These are phyloP conservation scores for Gentiana dahurica DNA, from an alignment of 257 asterid genomes.

Conservation along the genomic window DNA sequence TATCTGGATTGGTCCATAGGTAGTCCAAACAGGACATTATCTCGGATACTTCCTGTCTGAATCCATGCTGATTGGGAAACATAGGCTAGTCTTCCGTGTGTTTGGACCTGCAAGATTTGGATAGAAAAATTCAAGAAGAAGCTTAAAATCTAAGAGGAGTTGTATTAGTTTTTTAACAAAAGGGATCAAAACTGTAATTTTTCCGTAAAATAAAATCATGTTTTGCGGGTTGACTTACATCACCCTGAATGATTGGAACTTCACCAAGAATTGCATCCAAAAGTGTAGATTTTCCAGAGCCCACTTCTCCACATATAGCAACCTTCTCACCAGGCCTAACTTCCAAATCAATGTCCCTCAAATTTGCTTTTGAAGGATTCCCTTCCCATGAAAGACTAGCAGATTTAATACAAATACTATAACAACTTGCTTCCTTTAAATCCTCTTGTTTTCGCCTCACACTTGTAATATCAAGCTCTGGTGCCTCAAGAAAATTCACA, in stretches of 20 bases:
- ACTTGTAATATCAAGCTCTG: constrained; percentile 16
- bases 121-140: not conserved
- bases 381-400: constrained; percentile 22
- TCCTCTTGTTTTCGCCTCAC: no score
- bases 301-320: constrained; percentile 39
- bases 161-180: no score
- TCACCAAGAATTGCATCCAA: constrained; percentile 31
- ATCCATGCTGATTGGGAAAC: constrained; percentile 36
- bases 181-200: no score
- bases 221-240: constrained; percentile 13
- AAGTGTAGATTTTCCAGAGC: constrained; percentile 36
- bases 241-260: constrained; percentile 23
- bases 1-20: constrained; percentile 17
- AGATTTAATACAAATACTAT: no score
- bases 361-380: constrained; percentile 3
- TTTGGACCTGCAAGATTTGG: constrained; percentile 20
- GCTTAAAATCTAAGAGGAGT: not conserved
- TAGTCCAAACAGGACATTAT: constrained; percentile 28
- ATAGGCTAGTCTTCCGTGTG: constrained; percentile 24
- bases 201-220: no score
- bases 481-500: constrained; percentile 25
- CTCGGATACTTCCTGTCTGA: constrained; percentile 26
- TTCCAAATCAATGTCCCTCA: constrained; percentile 12
- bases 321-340: constrained; percentile 27
- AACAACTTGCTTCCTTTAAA: no score